phyloP scores from a whole-genome alignment of 2,329 filamentous ascomycete genomes.

The Alternaria triticina region DNA sequence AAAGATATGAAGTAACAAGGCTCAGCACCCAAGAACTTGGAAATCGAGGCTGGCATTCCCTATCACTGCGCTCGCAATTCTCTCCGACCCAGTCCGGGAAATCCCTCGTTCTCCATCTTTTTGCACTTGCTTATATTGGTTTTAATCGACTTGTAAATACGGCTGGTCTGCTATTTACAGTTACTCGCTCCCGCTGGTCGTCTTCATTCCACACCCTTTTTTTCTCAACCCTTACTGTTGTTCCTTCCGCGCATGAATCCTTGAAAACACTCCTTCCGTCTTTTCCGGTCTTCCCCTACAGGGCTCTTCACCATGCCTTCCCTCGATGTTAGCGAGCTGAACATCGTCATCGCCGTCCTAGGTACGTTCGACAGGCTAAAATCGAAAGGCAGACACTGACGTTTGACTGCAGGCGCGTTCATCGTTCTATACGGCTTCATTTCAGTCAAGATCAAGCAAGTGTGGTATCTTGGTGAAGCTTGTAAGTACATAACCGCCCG shows the following conservation, averaged over 20 bases:
- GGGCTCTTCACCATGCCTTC: slow-evolving; percentile 49
- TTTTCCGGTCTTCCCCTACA: not conserved
- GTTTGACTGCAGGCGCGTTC: slow-evolving; percentile 50
- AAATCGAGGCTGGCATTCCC: slow-evolving; percentile 4
- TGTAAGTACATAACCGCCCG: slow-evolving; percentile 43
- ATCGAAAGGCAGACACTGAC: not conserved
- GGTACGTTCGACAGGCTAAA: slow-evolving; percentile 39
- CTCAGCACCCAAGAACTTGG: slow-evolving; percentile 1
- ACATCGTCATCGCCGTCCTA: slow-evolving; percentile 57
- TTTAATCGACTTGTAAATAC: slow-evolving; percentile 9
- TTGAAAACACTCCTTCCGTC: not conserved
- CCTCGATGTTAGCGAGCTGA: slow-evolving; percentile 60
- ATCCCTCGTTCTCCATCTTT: slow-evolving; percentile 8
- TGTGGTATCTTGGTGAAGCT: slow-evolving; percentile 63
- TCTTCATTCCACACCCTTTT: not conserved
- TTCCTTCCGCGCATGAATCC: slow-evolving; percentile 1
- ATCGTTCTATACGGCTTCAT: slow-evolving; percentile 58
- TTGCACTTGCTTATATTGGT: slow-evolving; percentile 6
- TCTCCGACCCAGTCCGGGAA: not conserved
- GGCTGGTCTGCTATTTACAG: slow-evolving; percentile 10
- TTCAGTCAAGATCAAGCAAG: slow-evolving; percentile 60
- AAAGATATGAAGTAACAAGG: slow-evolving; percentile 8
- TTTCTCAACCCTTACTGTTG: not conserved
- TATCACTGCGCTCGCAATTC: slow-evolving; percentile 4
- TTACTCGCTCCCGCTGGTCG: not conserved